Evolutionary conservation across 2,329 filamentous ascomycete genomes (phyloP), one percentile per base, ranked within the genome.

Genomic region (Saccharata proteae): DNA sequence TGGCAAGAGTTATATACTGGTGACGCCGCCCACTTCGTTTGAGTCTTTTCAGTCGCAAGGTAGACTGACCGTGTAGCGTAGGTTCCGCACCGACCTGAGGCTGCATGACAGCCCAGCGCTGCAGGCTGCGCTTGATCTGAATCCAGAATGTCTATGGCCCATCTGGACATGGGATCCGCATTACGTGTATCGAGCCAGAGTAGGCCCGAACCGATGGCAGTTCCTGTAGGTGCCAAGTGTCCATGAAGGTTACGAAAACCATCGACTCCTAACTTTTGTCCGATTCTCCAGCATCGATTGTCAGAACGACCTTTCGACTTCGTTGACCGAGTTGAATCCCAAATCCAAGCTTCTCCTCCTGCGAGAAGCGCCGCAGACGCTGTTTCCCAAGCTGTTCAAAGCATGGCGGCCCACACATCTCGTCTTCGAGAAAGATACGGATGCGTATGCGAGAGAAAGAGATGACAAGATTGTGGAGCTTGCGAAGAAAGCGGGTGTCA

Each of bases 151-250:
- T 13, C 59, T 86, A 16, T 85, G 77, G 61, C 80, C 79, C 1
- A 69, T 85, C 26, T 86, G 80, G 65, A 82, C 76, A 2, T 86
- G 79, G 77, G 80, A 84, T 48, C 79, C 79, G 35, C 77, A 85
- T 49, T 85, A 85, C 48, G 77, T 85, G 16, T 84, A 83, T 48
- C 67, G 67, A 18, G 72, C 75, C 8, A 35, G 79, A 35, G 78
- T 77, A 4, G 77, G 77, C 0, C 59, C 72, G 6, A 86, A 86
- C 45, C 63, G 80, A 42, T 85, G 78, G 76, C 74, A 81, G 43
- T 85, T 77, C 45, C 54, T 83, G 60, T 73, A 45, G 33, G 45
- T 13, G 12, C 10, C 17, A n/a, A n/a, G n/a, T n/a, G n/a, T n/a
- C n/a, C n/a, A n/a, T n/a, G n/a, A n/a, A n/a, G n/a, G n/a, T n/a